Percentiles rank a stretch among this genome's conserved stretches.
These are phyloP conservation scores for Colletotrichum endophyticum DNA, from an alignment of 2,329 filamentous ascomycete species.

Conservation along the genomic window DNA sequence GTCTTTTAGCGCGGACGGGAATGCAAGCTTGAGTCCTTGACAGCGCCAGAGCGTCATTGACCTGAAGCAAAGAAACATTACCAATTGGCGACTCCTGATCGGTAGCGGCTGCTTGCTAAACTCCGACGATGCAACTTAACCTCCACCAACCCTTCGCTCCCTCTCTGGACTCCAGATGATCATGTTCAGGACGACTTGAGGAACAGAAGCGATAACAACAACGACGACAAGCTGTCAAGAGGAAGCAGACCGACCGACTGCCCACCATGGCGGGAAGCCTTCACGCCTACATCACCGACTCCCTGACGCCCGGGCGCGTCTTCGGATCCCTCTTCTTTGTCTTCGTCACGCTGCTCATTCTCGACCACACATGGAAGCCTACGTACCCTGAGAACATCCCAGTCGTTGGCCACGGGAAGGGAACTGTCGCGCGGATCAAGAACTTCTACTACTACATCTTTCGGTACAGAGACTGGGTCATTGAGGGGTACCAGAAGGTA, in stretches of 20 bases:
- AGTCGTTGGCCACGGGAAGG: constrained; percentile 41
- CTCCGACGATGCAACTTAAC: neutral
- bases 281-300: constrained; percentile 29
- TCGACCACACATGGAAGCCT: constrained; percentile 44
- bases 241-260: neutral
- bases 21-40: neutral
- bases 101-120: neutral
- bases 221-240: neutral
- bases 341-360: constrained; percentile 40
- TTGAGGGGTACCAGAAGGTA: constrained; percentile 48
- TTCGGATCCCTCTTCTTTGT: constrained; percentile 32
- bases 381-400: constrained; percentile 44
- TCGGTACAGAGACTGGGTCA: constrained; percentile 43
- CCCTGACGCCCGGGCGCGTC: constrained; percentile 34
- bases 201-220: neutral
- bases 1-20: neutral
- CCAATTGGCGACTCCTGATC: neutral
- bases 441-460: constrained; percentile 45
- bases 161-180: neutral
- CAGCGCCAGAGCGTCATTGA: constrained; percentile 4
- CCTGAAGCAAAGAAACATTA: neutral
- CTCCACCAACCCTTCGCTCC: neutral
- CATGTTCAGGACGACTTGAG: neutral
- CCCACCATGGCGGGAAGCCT: constrained; percentile 19
- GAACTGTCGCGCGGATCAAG: constrained; percentile 38